Evolutionary conservation across 2,329 filamentous ascomycete species (phyloP).

Genomic region (Cercospora sp.): DNA sequence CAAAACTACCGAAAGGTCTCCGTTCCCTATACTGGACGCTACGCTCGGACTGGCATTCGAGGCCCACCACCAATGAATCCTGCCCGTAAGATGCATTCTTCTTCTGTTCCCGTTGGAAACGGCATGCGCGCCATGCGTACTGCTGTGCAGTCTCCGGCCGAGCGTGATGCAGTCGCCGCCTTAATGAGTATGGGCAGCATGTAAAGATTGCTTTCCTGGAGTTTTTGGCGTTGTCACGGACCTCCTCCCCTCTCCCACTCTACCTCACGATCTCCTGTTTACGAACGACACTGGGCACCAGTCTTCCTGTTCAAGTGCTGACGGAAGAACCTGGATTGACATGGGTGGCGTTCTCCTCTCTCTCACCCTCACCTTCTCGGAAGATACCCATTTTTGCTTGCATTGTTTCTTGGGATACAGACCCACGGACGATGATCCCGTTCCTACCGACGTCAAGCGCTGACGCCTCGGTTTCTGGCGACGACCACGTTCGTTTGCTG

Average conservation of each 20-base stretch:
- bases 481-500: conserved; percentile 32
- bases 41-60: conserved; percentile 29
- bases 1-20: conserved; percentile 36
- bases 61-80: conserved; percentile 26
- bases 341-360: conserved; percentile 37
- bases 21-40: conserved; percentile 32
- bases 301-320: conserved; percentile 41
- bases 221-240: conserved; percentile 21
- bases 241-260: conserved; percentile 9
- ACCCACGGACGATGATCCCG: conserved; percentile 16
- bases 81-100: conserved; percentile 21
- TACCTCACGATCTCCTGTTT: conserved; percentile 24
- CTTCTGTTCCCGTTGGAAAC: conserved; percentile 28
- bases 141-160: conserved; percentile 59
- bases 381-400: conserved; percentile 23
- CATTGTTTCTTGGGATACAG: conserved; percentile 16
- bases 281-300: conserved; percentile 40
- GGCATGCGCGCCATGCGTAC: conserved; percentile 10
- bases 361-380: conserved; percentile 18
- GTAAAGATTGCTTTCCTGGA: conserved; percentile 37
- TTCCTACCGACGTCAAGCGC: conserved; percentile 37
- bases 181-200: conserved; percentile 75
- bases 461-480: conserved; percentile 34
- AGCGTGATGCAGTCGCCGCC: conserved; percentile 79
- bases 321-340: conserved; percentile 42